Conservation (phyloP, 2,329 filamentous ascomycete genomes). For the Sporothrix protearum region DNA sequence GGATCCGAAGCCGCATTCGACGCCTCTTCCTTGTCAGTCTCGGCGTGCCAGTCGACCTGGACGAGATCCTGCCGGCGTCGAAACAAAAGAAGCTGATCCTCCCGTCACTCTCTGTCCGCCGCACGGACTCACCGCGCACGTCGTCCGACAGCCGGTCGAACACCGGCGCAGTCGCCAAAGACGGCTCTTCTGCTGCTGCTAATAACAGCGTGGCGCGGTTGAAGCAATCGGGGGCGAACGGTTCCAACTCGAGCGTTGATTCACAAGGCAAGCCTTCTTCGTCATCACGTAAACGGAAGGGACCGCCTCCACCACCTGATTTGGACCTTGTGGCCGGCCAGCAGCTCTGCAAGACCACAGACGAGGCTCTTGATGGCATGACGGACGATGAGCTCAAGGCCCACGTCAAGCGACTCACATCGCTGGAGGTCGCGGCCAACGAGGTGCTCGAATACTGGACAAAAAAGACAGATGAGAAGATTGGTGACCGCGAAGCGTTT, state of each 20-base stretch:
- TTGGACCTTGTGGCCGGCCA: constrained; percentile 76
- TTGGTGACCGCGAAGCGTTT: constrained; percentile 88
- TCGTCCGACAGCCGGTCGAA: constrained; percentile 52
- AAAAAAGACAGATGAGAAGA: constrained; percentile 76
- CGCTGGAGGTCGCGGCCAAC: constrained; percentile 66
- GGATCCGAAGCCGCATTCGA: constrained; percentile 93
- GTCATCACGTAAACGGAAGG: constrained; percentile 46
- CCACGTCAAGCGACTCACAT: constrained; percentile 68
- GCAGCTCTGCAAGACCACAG: constrained; percentile 77
- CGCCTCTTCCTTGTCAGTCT: constrained; percentile 93
- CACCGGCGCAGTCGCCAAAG: constrained; percentile 33
- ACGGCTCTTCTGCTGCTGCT: background rate
- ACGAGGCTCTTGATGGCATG: constrained; percentile 75
- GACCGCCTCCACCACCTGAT: constrained; percentile 65
- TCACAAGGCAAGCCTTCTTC: constrained; percentile 50
- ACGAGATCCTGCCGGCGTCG: constrained; percentile 93
- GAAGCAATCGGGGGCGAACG: constrained; percentile 48
- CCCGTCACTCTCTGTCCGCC: constrained; percentile 63
- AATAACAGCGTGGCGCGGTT: constrained; percentile 31
- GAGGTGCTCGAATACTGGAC: constrained; percentile 85
- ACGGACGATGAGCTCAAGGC: constrained; percentile 70
- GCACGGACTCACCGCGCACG: constrained; percentile 47
- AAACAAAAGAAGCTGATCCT: constrained; percentile 98
- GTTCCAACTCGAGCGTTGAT: constrained; percentile 57
- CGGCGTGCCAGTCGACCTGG: constrained; percentile 91